phyloP scores from a whole-genome alignment of 2,329 filamentous ascomycete species.

The Fonsecaea erecta region DNA sequence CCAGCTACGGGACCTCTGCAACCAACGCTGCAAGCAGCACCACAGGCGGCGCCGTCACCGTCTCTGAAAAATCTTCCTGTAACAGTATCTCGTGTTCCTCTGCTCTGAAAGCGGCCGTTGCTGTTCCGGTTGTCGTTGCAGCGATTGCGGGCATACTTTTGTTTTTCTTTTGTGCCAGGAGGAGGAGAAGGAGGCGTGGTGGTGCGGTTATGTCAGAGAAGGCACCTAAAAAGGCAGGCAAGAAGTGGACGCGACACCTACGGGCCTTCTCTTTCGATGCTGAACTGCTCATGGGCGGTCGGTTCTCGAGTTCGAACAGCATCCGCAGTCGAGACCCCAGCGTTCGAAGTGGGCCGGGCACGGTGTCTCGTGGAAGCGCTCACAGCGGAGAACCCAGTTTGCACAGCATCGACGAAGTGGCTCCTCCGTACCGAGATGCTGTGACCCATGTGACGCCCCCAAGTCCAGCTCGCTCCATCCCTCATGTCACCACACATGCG shows the following conservation, averaged over 20 bases:
- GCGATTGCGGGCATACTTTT: slow-evolving; percentile 28
- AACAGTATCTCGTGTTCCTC: slow-evolving; percentile 35
- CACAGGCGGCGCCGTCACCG: slow-evolving; percentile 24
- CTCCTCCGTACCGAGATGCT: slow-evolving; percentile 37
- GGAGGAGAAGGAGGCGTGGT: slow-evolving; percentile 25
- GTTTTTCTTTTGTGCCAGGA: slow-evolving; percentile 34
- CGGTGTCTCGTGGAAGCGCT: slow-evolving; percentile 19
- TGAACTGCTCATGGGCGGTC: slow-evolving; percentile 37
- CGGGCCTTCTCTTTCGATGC: slow-evolving; percentile 38
- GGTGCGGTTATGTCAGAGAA: slow-evolving; percentile 30
- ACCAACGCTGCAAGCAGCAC: slow-evolving; percentile 30
- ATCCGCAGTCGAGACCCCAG: slow-evolving; percentile 36
- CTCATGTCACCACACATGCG: slow-evolving; percentile 9
- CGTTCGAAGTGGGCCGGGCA: slow-evolving; percentile 25
- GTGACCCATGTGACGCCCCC: slow-evolving; percentile 27
- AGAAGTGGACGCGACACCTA: slow-evolving; percentile 38
- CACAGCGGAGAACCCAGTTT: slow-evolving; percentile 32
- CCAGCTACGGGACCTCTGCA: slow-evolving; percentile 18
- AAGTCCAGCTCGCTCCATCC: slow-evolving; percentile 18
- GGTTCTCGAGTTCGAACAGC: slow-evolving; percentile 38
- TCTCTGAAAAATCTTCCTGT: slow-evolving; percentile 29
- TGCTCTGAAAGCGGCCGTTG: slow-evolving; percentile 36
- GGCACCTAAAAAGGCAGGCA: slow-evolving; percentile 29
- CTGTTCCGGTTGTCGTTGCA: slow-evolving; percentile 35
- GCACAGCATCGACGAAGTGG: slow-evolving; percentile 38